phyloP scores from a whole-genome alignment of 257 asterid species.

The Nicotiana knightiana region DNA sequence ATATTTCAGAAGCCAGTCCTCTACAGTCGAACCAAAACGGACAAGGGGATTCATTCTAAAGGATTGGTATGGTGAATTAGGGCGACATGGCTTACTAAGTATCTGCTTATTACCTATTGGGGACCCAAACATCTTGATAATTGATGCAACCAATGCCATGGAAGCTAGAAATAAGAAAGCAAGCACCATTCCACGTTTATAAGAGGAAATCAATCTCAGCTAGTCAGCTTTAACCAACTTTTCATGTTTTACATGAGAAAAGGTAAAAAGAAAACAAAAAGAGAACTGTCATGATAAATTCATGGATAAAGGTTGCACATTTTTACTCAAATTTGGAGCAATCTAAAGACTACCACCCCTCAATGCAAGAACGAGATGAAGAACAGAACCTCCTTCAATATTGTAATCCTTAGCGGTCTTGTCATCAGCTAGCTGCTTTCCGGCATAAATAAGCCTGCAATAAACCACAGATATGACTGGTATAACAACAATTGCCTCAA shows the following conservation, averaged over 20 bases:
- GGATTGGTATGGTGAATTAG: background rate
- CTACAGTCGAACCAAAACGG: background rate
- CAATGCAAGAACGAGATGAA: conserved; percentile 72
- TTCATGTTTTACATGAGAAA: background rate
- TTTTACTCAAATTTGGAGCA: background rate
- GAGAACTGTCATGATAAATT: background rate
- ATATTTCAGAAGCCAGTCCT: background rate
- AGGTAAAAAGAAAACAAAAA: background rate
- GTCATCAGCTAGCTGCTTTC: conserved; percentile 87
- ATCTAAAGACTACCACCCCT: conserved; percentile 57
- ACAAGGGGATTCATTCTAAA: background rate
- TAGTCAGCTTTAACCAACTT: background rate
- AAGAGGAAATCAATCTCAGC: background rate
- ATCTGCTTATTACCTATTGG: background rate
- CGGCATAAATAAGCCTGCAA: conserved; percentile 78
- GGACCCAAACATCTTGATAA: background rate
- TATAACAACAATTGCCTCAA: background rate
- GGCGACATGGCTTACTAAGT: background rate
- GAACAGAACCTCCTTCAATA: conserved; percentile 90
- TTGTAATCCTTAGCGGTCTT: conserved; percentile 84
- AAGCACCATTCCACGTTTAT: background rate
- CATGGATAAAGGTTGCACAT: background rate
- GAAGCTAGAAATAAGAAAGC: background rate
- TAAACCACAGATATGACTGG: background rate
- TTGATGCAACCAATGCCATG: background rate